Conservation (phyloP, 805 yeast species). For the Zygosaccharomyces bailii region DNA sequence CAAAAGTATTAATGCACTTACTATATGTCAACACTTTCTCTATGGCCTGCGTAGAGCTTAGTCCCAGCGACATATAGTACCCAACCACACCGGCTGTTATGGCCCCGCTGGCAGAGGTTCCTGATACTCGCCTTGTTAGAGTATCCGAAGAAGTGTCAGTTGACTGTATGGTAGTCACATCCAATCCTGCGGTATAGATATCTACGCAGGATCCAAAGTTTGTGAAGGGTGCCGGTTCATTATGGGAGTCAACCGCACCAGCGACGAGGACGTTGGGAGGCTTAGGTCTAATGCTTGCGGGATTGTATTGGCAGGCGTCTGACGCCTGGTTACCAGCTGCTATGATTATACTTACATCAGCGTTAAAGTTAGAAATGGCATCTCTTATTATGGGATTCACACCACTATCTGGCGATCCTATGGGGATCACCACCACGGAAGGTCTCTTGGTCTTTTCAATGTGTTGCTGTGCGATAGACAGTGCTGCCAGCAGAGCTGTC, state of each 20-base stretch:
- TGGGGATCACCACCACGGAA: conserved; percentile 40
- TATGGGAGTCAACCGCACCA: conserved; percentile 10
- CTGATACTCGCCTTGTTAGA: conserved; percentile 37
- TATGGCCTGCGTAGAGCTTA: conserved; percentile 37
- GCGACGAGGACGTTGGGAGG: conserved; percentile 12
- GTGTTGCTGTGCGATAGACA: conserved; percentile 30
- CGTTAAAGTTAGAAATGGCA: conserved; percentile 42
- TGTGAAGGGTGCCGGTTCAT: conserved; percentile 22
- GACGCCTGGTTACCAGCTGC: conserved; percentile 50
- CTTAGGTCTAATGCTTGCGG: conserved; percentile 40
- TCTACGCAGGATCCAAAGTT: conserved; percentile 56
- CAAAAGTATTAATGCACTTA: conserved; percentile 1
- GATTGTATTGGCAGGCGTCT: conserved; percentile 46
- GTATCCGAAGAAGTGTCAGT: conserved; percentile 35
- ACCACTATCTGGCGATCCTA: conserved; percentile 29
- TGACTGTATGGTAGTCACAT: conserved; percentile 37
- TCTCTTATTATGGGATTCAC: conserved; percentile 42
- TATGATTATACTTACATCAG: conserved; percentile 44
- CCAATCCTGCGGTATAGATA: conserved; percentile 48
- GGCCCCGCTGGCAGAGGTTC: conserved; percentile 51
- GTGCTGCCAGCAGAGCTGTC: conserved; percentile 36
- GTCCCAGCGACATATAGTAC: conserved; percentile 43
- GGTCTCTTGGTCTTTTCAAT: conserved; percentile 36
- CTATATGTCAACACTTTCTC: conserved; percentile 15
- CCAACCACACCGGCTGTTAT: conserved; percentile 46